Evolutionary conservation across 2,329 filamentous ascomycete genomes (phyloP).

Genomic region (Claviceps spartinae): DNA sequence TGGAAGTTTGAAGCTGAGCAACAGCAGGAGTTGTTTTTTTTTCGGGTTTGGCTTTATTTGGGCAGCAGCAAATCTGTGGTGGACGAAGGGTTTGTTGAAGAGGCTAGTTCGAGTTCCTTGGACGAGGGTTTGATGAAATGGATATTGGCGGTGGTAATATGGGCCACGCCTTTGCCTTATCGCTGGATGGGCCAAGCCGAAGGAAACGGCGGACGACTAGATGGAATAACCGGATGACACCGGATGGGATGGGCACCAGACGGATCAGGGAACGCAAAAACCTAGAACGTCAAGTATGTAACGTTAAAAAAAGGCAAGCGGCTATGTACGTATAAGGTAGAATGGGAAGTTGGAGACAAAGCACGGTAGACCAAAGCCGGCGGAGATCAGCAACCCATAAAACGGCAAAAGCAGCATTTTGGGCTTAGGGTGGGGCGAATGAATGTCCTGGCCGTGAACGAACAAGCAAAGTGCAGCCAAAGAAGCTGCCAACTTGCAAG

Average conservation of each 20-base stretch:
- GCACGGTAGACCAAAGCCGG: too few relatives aligned
- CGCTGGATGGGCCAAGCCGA: background rate
- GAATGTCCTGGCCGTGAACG: too few relatives aligned
- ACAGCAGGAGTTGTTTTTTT: too few relatives aligned
- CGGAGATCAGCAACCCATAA: too few relatives aligned
- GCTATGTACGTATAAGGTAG: background rate
- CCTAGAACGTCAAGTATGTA: background rate
- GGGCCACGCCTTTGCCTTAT: conserved; percentile 2
- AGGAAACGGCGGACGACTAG: background rate
- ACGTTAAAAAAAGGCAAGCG: background rate
- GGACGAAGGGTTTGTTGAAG: background rate
- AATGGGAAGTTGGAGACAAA: too few relatives aligned
- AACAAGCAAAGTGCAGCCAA: too few relatives aligned
- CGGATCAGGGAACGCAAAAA: conserved; percentile 6
- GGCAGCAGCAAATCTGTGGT: too few relatives aligned
- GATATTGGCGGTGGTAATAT: conserved; percentile 4
- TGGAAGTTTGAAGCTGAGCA: too few relatives aligned
- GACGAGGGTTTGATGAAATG: background rate
- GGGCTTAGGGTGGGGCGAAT: background rate
- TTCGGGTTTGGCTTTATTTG: too few relatives aligned
- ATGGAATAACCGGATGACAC: background rate
- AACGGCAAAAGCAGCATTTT: background rate
- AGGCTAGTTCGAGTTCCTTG: background rate
- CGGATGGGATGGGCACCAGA: background rate
- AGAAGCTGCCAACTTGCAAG: too few relatives aligned